Base-by-base conservation (phyloP, 768 basidiomycete genomes). In the Glaciozyma martinii region DNA sequence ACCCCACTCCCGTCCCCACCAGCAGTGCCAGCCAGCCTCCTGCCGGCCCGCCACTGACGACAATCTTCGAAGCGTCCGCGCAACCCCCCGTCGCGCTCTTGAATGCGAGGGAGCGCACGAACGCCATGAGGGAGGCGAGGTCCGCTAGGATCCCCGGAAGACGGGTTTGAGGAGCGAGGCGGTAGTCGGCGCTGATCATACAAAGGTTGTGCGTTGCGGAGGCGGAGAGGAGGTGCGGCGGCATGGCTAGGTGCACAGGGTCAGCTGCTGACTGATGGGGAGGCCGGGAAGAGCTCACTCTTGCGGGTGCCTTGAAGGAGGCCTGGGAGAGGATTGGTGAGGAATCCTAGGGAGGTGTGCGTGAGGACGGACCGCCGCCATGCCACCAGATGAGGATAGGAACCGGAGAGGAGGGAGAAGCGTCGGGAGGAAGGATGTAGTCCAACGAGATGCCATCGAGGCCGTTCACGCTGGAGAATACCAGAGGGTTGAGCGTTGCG, bases 141-240 rank as follows among this genome's bases (percentile, higher is more conserved):
- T 78, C 77, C 5, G 71, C 70, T 6, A 78, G 60, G 52, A 78
- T 77, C 27, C 71, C 72, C 9, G 76, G 68, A 33, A 78, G 68
- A 15, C 76, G 74, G 1, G 72, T 71, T 66, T 78, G 77, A 2
- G 77, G 77, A 8, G 77, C 75, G 40, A 78, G 65, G 21, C 77
- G 68, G 62, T 78, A 77, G 68, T 78, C 76, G 44, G 76, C 73
- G 10, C 76, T 75, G 40, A 78, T 71, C 40, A 76, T 68, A 12
- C 70, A 71, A 2, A 71, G 60, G 40, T 55, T 55, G 55, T 69
- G 60, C 54, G 63, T 65, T 27, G 46, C 32, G n/a, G 71, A 63
- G 3, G 69, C 71, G 23, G 71, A 68, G 6, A 70, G 63, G 64
- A 76, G 73, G 66, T 78, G 77, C 2, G 75, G 74, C 67, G 74